Conservation (phyloP, 805 yeast genomes). For the Candida rishiriensis region DNA sequence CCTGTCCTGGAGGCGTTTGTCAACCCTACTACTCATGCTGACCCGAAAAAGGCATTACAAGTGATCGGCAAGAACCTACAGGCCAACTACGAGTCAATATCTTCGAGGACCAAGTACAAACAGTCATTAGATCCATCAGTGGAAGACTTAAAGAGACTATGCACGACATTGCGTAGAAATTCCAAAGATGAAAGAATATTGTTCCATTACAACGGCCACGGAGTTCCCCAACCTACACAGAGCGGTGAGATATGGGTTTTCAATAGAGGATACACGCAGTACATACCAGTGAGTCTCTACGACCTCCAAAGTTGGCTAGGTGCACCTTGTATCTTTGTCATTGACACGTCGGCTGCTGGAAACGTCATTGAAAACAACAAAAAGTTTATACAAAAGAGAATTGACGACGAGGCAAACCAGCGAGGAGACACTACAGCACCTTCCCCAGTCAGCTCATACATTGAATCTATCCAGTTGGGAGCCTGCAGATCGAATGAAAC, state of each 20-base stretch:
- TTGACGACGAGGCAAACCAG: conserved; percentile 75
- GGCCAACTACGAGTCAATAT: conserved; percentile 81
- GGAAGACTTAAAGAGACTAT: conserved; percentile 89
- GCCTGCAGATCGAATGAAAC: conserved; percentile 86
- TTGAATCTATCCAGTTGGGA: conserved; percentile 88
- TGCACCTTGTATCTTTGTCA: conserved; percentile 93
- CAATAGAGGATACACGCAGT: conserved; percentile 94
- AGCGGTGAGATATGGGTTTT: conserved; percentile 98
- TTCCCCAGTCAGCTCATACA: conserved; percentile 63
- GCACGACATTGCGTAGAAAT: conserved; percentile 80
- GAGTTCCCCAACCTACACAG: conserved; percentile 95
- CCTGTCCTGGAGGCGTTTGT: conserved; percentile 92
- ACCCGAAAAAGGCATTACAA: conserved; percentile 86
- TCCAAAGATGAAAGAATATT: conserved; percentile 91
- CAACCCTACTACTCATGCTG: conserved; percentile 77
- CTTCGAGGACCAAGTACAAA: conserved; percentile 83
- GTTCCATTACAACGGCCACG: conserved; percentile 97
- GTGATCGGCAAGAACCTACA: conserved; percentile 86
- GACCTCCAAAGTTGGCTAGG: conserved; percentile 97
- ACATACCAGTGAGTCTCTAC: conserved; percentile 92
- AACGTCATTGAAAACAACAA: conserved; percentile 86
- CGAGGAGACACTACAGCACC: conserved; percentile 47
- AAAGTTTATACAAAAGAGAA: conserved; percentile 82
- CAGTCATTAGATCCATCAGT: conserved; percentile 92
- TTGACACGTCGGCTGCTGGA: conserved; percentile 93